Base-by-base conservation (phyloP, 805 yeast genomes). In the Scheffersomyces lignosus region DNA sequence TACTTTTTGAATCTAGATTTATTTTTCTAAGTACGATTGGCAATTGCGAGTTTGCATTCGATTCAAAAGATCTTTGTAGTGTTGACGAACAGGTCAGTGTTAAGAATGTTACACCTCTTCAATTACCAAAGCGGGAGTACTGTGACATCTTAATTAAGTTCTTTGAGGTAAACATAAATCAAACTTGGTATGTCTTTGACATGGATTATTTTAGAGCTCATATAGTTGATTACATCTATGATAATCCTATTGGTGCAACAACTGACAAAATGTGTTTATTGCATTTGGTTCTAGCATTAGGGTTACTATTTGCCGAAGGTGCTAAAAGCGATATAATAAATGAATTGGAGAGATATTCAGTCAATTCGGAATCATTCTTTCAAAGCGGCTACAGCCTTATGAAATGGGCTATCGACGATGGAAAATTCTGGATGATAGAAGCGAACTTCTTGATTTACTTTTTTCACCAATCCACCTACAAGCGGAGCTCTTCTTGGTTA, bases 401-500 rank as follows among this genome's bases (percentile, higher is more conserved):
- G 36, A 42, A 54, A 27, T 40, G 52, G 12, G 45, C 57, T 1
- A 51, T 54, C 17, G 63, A 65, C 33, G 71, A 65, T 44, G 64
- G 58, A 23, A 60, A 20, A 50, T 27, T 67, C 8, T 69, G 74
- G 73, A 45, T 64, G n/a, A 67, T 66, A 4, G 70, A 66, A 36
- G 62, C 63, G 6, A 52, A 68, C 37, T 39, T 65, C 18, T 42
- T 73, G 15, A 51, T 63, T 25, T 66, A 56, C 42, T 57, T 68
- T 41, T 68, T 54, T 41, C 60, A 70, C 35, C 70, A 65, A 33
- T 49, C 54, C 20, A 54, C 56, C 10, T 62, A 69, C 5, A 60
- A 58, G 33, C 59, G 67, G 36, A 57, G 56, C 29, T 49, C 66
- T 0, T 66, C 75, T 2, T 71, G 75, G 75, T 51, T 68, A 7